Conservation (phyloP, 2,329 filamentous ascomycete genomes). For the Fusarium dlaminii region DNA sequence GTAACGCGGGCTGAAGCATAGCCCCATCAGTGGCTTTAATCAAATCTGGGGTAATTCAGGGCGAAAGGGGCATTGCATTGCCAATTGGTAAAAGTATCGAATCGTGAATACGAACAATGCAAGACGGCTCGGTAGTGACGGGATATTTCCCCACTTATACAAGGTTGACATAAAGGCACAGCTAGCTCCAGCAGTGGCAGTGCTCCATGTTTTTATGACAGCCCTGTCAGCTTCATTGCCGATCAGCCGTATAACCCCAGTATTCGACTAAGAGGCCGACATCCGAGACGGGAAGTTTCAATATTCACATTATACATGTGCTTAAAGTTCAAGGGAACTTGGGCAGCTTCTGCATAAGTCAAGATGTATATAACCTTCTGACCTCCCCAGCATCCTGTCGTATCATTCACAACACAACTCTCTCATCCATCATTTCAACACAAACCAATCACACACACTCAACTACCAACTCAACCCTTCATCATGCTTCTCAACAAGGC, state of each 20-base stretch:
- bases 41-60: background rate
- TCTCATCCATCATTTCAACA: background rate
- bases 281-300: background rate
- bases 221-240: background rate
- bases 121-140: background rate
- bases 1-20: background rate
- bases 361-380: background rate
- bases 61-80: background rate
- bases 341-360: no score
- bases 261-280: background rate
- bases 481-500: slow-evolving; percentile 22
- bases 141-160: background rate
- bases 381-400: no score
- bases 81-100: background rate
- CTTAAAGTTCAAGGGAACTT: background rate
- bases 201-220: background rate
- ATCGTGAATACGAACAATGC: background rate
- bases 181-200: background rate
- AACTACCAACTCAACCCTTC: background rate
- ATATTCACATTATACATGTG: background rate
- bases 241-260: background rate
- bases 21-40: background rate
- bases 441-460: background rate
- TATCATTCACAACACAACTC: background rate
- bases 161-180: background rate